A percentile compares a stretch with the other conserved stretches of the same genome.
These are phyloP conservation scores for Grammothele lineata DNA, from an alignment of 768 basidiomycete species.

Conservation along the genomic window DNA sequence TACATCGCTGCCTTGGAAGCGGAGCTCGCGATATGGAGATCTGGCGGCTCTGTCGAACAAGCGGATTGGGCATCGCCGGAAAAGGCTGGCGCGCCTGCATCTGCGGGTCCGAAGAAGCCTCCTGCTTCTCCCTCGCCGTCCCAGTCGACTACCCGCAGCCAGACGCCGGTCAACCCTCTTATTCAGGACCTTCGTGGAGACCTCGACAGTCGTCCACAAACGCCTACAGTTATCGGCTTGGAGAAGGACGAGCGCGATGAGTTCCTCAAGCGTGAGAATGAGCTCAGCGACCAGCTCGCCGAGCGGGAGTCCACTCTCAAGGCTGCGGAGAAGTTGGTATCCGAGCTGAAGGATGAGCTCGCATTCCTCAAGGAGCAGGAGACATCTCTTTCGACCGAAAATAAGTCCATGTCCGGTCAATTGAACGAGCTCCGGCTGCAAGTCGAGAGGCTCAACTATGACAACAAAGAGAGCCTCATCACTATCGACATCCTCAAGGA, in stretches of 20 bases:
- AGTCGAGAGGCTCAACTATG: conserved; percentile 89
- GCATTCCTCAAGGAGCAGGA: conserved; percentile 91
- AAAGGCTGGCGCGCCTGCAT: conserved; percentile 43
- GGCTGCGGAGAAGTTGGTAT: conserved; percentile 80
- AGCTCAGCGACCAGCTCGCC: conserved; percentile 87
- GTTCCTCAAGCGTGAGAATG: conserved; percentile 94
- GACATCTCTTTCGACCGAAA: conserved; percentile 79
- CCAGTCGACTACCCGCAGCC: conserved; percentile 60
- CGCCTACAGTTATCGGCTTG: conserved; percentile 81
- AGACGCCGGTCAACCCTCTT: conserved; percentile 71
- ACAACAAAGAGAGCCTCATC: conserved; percentile 92
- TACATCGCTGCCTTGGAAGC: conserved; percentile 89
- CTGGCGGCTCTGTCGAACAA: conserved; percentile 81
- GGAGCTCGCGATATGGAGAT: conserved; percentile 85
- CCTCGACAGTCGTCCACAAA: conserved; percentile 82
- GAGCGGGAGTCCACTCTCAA: conserved; percentile 84
- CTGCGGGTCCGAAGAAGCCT: conserved; percentile 42
- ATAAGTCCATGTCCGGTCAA: conserved; percentile 90
- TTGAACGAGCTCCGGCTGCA: conserved; percentile 89
- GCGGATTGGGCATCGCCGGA: conserved; percentile 74
- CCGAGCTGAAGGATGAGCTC: conserved; percentile 87
- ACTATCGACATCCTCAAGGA: conserved; percentile 94
- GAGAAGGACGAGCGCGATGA: conserved; percentile 98
- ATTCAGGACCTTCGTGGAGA: conserved; percentile 70
- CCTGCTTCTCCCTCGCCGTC: conserved; percentile 59